These are phyloP conservation scores for Pseudopyrenochaeta lycopersici DNA, from an alignment of 2,329 filamentous ascomycete species.

Conservation along the genomic window DNA sequence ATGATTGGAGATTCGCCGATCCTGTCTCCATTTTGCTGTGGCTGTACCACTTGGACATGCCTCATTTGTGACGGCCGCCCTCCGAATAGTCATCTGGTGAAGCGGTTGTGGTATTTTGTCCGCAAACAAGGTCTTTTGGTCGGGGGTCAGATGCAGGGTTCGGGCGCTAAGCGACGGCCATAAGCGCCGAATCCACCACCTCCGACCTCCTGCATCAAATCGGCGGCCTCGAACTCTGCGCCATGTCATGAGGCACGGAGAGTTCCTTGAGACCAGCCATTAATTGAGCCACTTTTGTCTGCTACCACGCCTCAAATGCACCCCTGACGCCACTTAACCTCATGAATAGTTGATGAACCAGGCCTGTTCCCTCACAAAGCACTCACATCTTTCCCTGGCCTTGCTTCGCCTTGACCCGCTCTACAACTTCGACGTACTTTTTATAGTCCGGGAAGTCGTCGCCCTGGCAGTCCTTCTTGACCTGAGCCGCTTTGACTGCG, in stretches of 20 bases:
- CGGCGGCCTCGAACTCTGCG: not conserved
- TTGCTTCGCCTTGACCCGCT: constrained; percentile 27
- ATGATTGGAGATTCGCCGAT: constrained; percentile 2
- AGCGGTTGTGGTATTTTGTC: constrained; percentile 1
- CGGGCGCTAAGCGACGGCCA: constrained; percentile 11
- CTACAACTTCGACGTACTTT: constrained; percentile 30
- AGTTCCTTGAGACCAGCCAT: no score
- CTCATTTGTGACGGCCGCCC: constrained; percentile 1
- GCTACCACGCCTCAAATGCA: no score
- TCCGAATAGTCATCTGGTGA: not conserved
- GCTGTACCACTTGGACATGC: not conserved
- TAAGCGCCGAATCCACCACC: not conserved
- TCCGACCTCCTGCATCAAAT: not conserved
- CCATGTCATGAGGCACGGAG: no score
- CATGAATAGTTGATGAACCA: no score
- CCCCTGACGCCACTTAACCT: no score
- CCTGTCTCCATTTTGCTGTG: not conserved
- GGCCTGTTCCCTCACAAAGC: no score
- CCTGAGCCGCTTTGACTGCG: constrained; percentile 36
- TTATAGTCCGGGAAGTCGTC: constrained; percentile 34
- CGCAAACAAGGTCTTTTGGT: constrained; percentile 15
- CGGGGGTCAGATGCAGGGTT: constrained; percentile 17
- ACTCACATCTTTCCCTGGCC: not conserved
- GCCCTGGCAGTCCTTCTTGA: constrained; percentile 40
- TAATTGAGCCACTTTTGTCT: no score